These are phyloP conservation scores for Cyclotella atomus DNA, from an alignment of 108 stramenopile species.

Conservation along the genomic window DNA sequence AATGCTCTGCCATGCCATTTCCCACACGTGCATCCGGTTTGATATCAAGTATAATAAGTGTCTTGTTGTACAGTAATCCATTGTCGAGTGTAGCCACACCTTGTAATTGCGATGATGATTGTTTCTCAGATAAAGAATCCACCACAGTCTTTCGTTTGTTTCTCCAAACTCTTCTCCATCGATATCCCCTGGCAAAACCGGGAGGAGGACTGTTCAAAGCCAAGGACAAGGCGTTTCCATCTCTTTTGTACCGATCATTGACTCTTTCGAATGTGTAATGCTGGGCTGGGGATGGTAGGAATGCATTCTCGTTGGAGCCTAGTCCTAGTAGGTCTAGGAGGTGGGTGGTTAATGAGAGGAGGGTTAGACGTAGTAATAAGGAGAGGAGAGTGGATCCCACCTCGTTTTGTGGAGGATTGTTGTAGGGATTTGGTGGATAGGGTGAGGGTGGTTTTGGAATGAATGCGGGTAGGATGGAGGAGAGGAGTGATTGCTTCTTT, in stretches of 20 bases:
- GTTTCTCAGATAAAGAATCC: conserved; percentile 9
- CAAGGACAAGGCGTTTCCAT: conserved; percentile 54
- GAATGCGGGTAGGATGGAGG: conserved; percentile 34
- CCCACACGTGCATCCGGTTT: conserved; percentile 50
- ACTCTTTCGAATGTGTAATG: conserved; percentile 84
- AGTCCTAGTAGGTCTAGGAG: conserved; percentile 55
- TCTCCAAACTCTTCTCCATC: conserved; percentile 37
- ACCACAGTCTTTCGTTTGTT: conserved; percentile 31
- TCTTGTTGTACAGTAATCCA: conserved; percentile 53
- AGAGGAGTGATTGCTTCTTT: conserved; percentile 34
- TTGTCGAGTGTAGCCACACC: conserved; percentile 16
- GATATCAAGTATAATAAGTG: conserved; percentile 70
- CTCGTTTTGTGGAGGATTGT: conserved; percentile 20
- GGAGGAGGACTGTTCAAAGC: conserved; percentile 60
- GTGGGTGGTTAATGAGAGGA: conserved; percentile 44
- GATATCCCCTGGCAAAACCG: conserved; percentile 35
- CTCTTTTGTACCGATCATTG: conserved; percentile 78
- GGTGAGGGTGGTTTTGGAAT: conserved; percentile 36
- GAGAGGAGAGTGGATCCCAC: conserved; percentile 17
- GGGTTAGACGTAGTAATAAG: conserved; percentile 40
- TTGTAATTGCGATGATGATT: background rate
- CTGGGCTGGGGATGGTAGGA: conserved; percentile 62
- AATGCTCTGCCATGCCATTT: conserved; percentile 53
- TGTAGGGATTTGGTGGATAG: conserved; percentile 9
- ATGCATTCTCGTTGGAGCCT: conserved; percentile 52